Evolutionary conservation across 2,329 filamentous ascomycete genomes (phyloP).

Genomic region (Aspergillus sp.): DNA sequence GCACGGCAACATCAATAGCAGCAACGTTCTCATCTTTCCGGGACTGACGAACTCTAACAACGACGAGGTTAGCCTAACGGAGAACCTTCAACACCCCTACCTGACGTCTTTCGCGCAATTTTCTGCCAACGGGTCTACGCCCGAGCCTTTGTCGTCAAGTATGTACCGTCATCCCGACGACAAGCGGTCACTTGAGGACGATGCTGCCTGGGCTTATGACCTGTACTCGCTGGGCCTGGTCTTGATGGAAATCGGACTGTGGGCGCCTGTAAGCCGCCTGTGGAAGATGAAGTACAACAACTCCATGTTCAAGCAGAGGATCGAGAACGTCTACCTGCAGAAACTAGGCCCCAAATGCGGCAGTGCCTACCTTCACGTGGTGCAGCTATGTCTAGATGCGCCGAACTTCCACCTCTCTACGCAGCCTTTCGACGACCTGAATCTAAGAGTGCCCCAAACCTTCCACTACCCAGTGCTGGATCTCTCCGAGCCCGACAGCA

Average conservation of each 20-base stretch:
- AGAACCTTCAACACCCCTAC: conserved; percentile 55
- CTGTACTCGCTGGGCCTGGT: conserved; percentile 63
- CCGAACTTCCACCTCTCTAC: conserved; percentile 51
- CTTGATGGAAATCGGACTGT: conserved; percentile 63
- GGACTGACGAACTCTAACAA: conserved; percentile 32
- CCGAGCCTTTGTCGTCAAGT: conserved; percentile 49
- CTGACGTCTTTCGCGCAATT: conserved; percentile 61
- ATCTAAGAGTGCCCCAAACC: conserved; percentile 40
- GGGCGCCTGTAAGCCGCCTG: conserved; percentile 60
- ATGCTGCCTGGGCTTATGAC: conserved; percentile 49
- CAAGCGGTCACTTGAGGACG: conserved; percentile 39
- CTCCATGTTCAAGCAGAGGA: conserved; percentile 60
- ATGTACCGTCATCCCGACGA: conserved; percentile 62
- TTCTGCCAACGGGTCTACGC: conserved; percentile 49
- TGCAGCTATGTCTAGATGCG: conserved; percentile 61
- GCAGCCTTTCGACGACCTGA: conserved; percentile 42
- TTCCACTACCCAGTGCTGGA: conserved; percentile 46
- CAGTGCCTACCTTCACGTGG: conserved; percentile 62
- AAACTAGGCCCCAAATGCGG: conserved; percentile 64
- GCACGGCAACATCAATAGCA: conserved; percentile 66
- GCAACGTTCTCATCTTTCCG: conserved; percentile 60
- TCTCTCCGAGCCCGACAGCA: conserved; percentile 39
- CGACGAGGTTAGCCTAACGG: conserved; percentile 36
- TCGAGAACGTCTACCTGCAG: conserved; percentile 63
- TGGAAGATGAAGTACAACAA: conserved; percentile 66